Base-by-base conservation (phyloP, 2,329 filamentous ascomycete genomes). In the Aureobasidium uvarum region DNA sequence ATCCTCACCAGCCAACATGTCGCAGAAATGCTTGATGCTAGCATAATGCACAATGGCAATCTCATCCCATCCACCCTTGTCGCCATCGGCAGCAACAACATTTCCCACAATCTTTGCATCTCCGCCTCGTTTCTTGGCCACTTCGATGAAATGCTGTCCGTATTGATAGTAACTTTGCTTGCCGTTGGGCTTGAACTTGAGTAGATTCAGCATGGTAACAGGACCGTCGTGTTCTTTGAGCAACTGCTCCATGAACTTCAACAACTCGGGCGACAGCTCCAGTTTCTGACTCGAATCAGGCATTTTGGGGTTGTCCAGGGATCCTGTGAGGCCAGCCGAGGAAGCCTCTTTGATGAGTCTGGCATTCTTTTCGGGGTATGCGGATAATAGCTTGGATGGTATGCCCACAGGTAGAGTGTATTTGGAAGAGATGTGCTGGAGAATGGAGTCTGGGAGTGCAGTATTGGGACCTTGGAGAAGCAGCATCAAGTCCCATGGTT, bases 21-120 rank as follows among this genome's bases (percentile, higher is more conserved):
- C 84, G 50, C 82, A 82, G 71, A 88, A 88, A 73, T 88, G 85
- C 67, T 74, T 68, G 41, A 88, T 82, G 59, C 81, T 85, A 3
- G 86, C 85, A 74, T 88, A 88, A 76, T 88, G 85, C 64, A 86
- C 86, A 50, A 88, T 77, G 0, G 86, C 85, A 67, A 89, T 80
- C 74, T 89, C 86, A 72, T 88, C 83, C 86, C 86, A 89, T 7
- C 39, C 43, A 46, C 58, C 48, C 31, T 33, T 20, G 13, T 28
- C 20, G 3, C 33, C 59, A 33, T n/a, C 20, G 14, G 28, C n/a
- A 28, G 25, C 20, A n/a, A 84, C 78, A 1, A 87, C 83, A 64
- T 81, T 85, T 0, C 86, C 86, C 0, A 88, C 84, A 6, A 88
- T 77, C 75, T 88, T 88, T 1, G 86, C 86, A 66, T 78, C 77